Evolutionary conservation across 1,284 basidiomycete genomes (phyloP).

Genomic region (Coniferiporia weirii): DNA sequence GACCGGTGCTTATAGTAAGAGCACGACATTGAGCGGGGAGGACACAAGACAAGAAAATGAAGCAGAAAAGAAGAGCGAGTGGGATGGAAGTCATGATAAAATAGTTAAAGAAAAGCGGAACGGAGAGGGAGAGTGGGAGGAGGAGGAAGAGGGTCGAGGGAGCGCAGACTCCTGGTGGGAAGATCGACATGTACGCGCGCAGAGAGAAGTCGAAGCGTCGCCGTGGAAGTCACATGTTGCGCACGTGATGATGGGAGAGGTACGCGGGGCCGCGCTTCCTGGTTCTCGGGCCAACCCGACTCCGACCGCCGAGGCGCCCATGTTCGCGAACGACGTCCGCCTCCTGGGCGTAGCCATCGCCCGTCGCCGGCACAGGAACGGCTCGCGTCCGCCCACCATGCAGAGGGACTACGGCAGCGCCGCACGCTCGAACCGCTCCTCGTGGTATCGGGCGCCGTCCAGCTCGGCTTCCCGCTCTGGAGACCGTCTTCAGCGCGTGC

Average conservation of each 20-base stretch:
- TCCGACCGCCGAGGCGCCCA: not conserved
- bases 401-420: conserved; percentile 3
- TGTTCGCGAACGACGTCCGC: not conserved
- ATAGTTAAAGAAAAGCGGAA: not conserved
- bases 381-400: not conserved
- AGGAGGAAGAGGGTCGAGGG: not conserved
- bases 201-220: conserved; percentile 1
- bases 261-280: not conserved
- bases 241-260: not conserved
- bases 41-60: conserved; percentile 22
- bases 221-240: no score
- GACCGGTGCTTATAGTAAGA: not conserved
- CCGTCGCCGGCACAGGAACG: conserved; percentile 4
- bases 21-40: not conserved
- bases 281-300: not conserved
- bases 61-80: not conserved
- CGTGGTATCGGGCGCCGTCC: not conserved
- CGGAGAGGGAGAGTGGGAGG: not conserved
- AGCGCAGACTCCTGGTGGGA: conserved; percentile 8
- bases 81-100: not conserved
- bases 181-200: not conserved
- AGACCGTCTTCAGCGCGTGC: conserved; percentile 6
- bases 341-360: not conserved
- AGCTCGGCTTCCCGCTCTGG: conserved; percentile 2
- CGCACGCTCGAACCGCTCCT: not conserved